Base-by-base conservation (phyloP, 2,329 filamentous ascomycete genomes). In the Claviceps arundinis region DNA sequence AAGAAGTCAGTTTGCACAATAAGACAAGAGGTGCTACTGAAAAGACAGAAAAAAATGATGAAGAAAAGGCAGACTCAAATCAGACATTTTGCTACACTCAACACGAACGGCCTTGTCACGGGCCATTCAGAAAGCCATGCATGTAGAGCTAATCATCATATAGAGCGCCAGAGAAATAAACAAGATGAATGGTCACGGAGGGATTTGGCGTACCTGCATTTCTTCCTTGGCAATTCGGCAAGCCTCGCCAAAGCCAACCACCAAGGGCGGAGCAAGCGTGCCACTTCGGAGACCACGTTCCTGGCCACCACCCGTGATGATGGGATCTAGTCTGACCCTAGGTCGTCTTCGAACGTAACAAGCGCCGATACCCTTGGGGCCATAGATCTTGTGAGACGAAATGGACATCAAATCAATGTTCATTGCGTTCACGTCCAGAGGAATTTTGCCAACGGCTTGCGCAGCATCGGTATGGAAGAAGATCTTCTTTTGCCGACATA, bases 381-480 rank as follows among this genome's bases (percentile, higher is more conserved):
- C 93, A 65, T 98, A 98, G 51, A 98, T 95, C 72, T 98, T 98
- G 73, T 98, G 93, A 34, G 88, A 90, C 8, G 93, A 97, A 55
- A 98, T 96, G 34, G 91, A 97, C 91, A 98, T 96, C 64, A 98
- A 73, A 66, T 98, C 93, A 58, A 98, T 85, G 68, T 96, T 94
- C 89, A 95, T 91, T 69, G 88, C 87, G 69, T 97, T 96, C 64
- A 98, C 93, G 62, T 96, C 89, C 47, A 98, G 73, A 0, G 90
- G 89, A 48, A 98, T 96, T 75, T 98, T 98, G 64, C 93, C 93
- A n/a, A 97, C 90, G 16, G 93, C 93, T 72, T 98, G 93, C 1
- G 93, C 93, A 50, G 78, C 93, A 68, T 98, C 93, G 24, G 89
- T 95, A 72, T 98, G 93, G 80, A 98, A 98, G 71, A 96, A 98